phyloP scores from a whole-genome alignment of 2,329 filamentous ascomycete species.

The Scolecobasidium constrictum region DNA sequence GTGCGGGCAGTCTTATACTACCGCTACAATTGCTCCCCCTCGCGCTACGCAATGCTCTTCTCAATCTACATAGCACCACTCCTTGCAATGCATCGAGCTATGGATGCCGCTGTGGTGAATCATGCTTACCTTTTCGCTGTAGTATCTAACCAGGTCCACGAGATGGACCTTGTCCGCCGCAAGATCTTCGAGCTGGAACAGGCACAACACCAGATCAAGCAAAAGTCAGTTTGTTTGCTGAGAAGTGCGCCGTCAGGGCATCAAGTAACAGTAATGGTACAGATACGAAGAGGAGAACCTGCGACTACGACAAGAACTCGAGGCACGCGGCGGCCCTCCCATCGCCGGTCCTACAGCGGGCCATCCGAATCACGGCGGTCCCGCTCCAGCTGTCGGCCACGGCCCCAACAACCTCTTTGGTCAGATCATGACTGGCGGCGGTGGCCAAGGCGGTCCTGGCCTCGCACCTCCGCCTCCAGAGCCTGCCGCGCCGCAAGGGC shows the following conservation, averaged over 20 bases:
- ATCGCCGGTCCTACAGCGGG: conserved; percentile 57
- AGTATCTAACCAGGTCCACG: conserved; percentile 86
- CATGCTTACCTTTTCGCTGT: conserved; percentile 14
- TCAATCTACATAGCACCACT: background rate
- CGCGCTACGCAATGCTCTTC: background rate
- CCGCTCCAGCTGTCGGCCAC: conserved; percentile 75
- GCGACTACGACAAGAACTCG: conserved; percentile 79
- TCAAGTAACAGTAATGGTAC: conserved; percentile 6
- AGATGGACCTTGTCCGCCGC: conserved; percentile 87
- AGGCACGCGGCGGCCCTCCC: conserved; percentile 52
- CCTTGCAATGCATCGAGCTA: background rate
- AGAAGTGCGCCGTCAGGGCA: background rate
- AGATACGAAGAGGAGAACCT: conserved; percentile 92
- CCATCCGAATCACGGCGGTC: conserved; percentile 63
- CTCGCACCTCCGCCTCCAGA: conserved; percentile 61
- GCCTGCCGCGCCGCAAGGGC: conserved; percentile 46
- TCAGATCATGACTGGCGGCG: conserved; percentile 86
- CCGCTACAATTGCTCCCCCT: background rate
- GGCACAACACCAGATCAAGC: conserved; percentile 75
- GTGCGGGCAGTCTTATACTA: background rate
- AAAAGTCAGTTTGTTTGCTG: conserved; percentile 55
- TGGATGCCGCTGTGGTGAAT: background rate
- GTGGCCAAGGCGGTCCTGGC: conserved; percentile 71
- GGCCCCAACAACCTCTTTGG: conserved; percentile 86
- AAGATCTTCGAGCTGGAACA: conserved; percentile 93